A percentile compares a stretch with the other conserved stretches of the same genome.
Evolutionary conservation across 108 stramenopile species (phyloP).

Genomic region (Chaetoceros muelleri): DNA sequence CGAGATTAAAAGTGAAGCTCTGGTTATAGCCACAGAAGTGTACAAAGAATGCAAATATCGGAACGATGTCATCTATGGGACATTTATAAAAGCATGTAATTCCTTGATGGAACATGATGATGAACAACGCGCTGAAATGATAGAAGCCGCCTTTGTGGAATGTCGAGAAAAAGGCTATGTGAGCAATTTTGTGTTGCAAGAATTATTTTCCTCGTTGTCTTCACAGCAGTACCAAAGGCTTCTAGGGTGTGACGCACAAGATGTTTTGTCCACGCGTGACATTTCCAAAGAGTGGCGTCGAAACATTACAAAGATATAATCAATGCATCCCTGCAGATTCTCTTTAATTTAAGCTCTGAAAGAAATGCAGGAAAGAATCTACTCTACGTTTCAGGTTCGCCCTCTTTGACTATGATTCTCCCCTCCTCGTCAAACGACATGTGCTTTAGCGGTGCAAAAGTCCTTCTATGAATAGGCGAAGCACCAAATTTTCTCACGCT

Average conservation of each 20-base stretch:
- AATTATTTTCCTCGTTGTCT: not conserved
- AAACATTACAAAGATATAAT: not conserved
- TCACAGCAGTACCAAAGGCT: not conserved
- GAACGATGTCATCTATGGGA: constrained; percentile 32
- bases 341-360: too few relatives aligned
- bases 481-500: constrained; percentile 62
- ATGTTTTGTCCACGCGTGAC: not conserved
- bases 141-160: not conserved
- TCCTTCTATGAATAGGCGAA: constrained; percentile 79
- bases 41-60: constrained; percentile 22
- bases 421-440: constrained; percentile 39
- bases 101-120: constrained; percentile 22
- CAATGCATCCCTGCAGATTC: too few relatives aligned
- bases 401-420: constrained; percentile 4
- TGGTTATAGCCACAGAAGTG: constrained; percentile 23
- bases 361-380: too few relatives aligned
- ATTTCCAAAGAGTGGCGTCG: not conserved
- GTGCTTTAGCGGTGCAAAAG: constrained; percentile 87
- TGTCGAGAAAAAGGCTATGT: not conserved
- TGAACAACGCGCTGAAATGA: not conserved
- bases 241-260: not conserved
- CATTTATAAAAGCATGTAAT: constrained; percentile 22
- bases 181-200: not conserved
- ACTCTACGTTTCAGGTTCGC: too few relatives aligned
- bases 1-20: constrained; percentile 23